Evolutionary conservation across 148 eudicot genomes (phyloP), one percentile per base, ranked within the genome.

Genomic region (Vaccinium macrocarpon): DNA sequence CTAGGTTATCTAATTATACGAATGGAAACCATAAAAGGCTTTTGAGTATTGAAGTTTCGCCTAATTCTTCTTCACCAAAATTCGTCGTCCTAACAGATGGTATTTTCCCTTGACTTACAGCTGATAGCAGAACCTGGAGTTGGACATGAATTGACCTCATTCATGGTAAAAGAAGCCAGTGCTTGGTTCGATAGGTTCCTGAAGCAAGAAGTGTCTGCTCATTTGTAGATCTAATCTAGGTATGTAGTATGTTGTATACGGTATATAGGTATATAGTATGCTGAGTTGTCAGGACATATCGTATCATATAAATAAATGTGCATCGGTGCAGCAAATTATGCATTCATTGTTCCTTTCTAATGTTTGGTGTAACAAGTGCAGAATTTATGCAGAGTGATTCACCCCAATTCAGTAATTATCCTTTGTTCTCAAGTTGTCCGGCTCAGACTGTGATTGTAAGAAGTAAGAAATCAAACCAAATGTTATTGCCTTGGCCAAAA

Each of bases 111-210:
- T 78, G 4, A 50, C 42, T 72, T 79, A 21, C 96, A 97, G 99
- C 79, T 95, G 87, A 86, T 91, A 62, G 94, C 96, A 27, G 89
- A 97, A 88, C 89, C 91, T 8, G 95, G 94, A 62, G 85, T 97
- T n/a, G 91, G 93, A 48, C 99, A 97, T 83, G 87, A 86, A 86
- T 89, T 95, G 98, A 95, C 99, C 10, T 35, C 93, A 10, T 82
- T 81, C n/a, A 97, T 97, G 98, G 98, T 95, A 35, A 92, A 88
- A 86, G 90, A 90, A 91, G 98, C 98, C 46, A 92, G 98, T 64
- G 92, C 90, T 61, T 97, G 99, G 99, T 92, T 94, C 35, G 99
- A 97, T 88, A 87, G 82, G 84, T 93, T 84, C 80, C 94, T 94
- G 51, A 85, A 88, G 86, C 61, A 52, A 86, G 81, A 82, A 27